These are phyloP conservation scores for Colletotrichum costaricense DNA, from an alignment of 2,329 filamentous ascomycete species.

Conservation along the genomic window DNA sequence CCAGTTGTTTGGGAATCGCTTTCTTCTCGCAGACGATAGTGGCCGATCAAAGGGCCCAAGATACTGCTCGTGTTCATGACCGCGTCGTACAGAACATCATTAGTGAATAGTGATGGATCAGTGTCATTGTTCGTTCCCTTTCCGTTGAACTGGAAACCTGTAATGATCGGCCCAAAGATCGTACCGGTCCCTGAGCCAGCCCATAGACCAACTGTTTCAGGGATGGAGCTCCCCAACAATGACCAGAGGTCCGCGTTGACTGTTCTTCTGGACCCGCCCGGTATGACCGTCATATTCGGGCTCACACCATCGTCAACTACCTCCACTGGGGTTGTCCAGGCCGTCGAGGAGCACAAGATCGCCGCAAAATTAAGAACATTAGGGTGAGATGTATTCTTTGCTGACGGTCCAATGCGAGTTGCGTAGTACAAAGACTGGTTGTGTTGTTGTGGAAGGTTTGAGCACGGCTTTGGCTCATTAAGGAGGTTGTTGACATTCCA, in stretches of 20 bases:
- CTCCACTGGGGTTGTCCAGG: slow-evolving; percentile 6
- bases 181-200: background rate
- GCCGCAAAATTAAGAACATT: background rate
- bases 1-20: background rate
- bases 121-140: background rate
- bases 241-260: slow-evolving; percentile 1
- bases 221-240: background rate
- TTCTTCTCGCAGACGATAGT: slow-evolving; percentile 3
- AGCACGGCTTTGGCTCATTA: background rate
- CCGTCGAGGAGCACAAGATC: slow-evolving; percentile 10
- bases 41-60: slow-evolving; percentile 3
- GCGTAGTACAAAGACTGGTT: slow-evolving; percentile 7
- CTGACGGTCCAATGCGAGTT: background rate
- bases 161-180: background rate
- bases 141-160: background rate
- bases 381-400: background rate
- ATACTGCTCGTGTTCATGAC: background rate
- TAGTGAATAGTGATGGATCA: background rate
- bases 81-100: background rate
- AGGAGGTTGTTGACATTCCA: background rate
- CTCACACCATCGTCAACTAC: slow-evolving; percentile 8
- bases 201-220: background rate
- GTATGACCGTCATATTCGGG: slow-evolving; percentile 1
- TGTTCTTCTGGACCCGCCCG: background rate
- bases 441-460: slow-evolving; percentile 14